These are phyloP conservation scores for Heterobasidion parviporum DNA, from an alignment of 1,284 basidiomycete species.

Conservation along the genomic window DNA sequence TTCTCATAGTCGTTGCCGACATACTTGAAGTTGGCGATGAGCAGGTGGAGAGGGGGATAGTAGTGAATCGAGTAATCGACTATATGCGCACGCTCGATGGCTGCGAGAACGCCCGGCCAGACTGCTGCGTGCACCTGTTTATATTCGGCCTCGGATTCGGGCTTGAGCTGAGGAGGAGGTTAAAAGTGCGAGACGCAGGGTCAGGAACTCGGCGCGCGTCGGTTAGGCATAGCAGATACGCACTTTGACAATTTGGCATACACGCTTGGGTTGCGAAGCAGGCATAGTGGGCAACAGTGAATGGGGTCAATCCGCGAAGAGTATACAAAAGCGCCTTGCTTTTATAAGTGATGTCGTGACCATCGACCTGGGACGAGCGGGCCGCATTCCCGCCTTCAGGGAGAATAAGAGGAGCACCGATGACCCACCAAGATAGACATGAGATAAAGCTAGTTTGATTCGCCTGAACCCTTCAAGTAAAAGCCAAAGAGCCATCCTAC, in stretches of 20 bases:
- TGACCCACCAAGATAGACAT: not conserved
- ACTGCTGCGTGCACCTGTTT: constrained; percentile 56
- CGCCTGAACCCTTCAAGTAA: too few relatives aligned
- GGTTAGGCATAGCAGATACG: not conserved
- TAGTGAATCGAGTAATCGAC: constrained; percentile 74
- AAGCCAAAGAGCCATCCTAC: too few relatives aligned
- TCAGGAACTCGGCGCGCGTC: not conserved
- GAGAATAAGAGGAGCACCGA: not conserved
- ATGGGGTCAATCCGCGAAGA: not conserved
- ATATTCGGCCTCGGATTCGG: constrained; percentile 58
- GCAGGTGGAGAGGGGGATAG: constrained; percentile 50
- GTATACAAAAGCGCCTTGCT: not conserved
- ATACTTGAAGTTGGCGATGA: constrained; percentile 68
- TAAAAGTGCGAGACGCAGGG: not conserved
- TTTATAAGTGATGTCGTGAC: not conserved
- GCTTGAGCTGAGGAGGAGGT: constrained; percentile 42
- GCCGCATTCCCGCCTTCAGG: not conserved
- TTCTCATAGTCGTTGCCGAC: constrained; percentile 49
- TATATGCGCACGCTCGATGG: constrained; percentile 60
- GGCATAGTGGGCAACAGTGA: not conserved
- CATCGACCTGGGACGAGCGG: not conserved
- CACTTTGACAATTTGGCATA: not conserved
- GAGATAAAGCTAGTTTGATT: too few relatives aligned
- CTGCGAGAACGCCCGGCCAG: constrained; percentile 66
- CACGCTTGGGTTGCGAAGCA: not conserved